These are phyloP conservation scores for Serpula lacrymans DNA, from an alignment of 768 basidiomycete genomes.

Conservation along the genomic window DNA sequence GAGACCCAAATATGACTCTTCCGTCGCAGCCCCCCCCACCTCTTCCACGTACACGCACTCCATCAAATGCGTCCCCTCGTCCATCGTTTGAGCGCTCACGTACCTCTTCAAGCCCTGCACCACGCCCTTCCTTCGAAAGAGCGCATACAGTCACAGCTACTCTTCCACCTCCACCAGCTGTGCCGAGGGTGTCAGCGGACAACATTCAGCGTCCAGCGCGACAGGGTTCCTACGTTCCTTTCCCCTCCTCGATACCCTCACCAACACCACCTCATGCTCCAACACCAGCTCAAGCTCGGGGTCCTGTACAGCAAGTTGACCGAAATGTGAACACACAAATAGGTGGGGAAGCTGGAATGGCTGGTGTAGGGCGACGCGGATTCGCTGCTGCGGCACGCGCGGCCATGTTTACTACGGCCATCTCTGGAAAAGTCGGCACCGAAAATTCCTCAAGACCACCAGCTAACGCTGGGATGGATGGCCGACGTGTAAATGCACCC, in stretches of 20 bases:
- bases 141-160: too few species aligned
- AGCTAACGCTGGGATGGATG: constrained; percentile 15
- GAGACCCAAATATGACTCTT: constrained; percentile 9
- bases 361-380: constrained; percentile 83
- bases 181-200: constrained; percentile 11
- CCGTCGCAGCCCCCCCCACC: constrained; percentile 4
- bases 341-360: constrained; percentile 84
- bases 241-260: constrained; percentile 13
- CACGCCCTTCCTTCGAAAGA: constrained; percentile 18
- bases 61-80: constrained; percentile 11
- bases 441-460: too few species aligned
- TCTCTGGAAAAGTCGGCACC: too few species aligned
- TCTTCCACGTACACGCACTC: constrained; percentile 1
- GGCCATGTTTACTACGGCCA: constrained; percentile 40
- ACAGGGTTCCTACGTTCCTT: constrained; percentile 8
- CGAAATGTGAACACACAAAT: constrained; percentile 62
- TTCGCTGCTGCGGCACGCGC: constrained; percentile 74
- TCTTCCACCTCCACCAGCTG: background rate
- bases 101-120: constrained; percentile 12
- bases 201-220: constrained; percentile 9
- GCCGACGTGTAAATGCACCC: constrained; percentile 34
- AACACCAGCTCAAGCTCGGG: constrained; percentile 10
- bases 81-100: constrained; percentile 15
- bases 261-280: constrained; percentile 6
- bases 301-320: constrained; percentile 6